Percentiles rank a stretch among this genome's conserved stretches.
phyloP scores from a whole-genome alignment of 2,329 filamentous ascomycete genomes.

The Conoideocrella luteorostrata region DNA sequence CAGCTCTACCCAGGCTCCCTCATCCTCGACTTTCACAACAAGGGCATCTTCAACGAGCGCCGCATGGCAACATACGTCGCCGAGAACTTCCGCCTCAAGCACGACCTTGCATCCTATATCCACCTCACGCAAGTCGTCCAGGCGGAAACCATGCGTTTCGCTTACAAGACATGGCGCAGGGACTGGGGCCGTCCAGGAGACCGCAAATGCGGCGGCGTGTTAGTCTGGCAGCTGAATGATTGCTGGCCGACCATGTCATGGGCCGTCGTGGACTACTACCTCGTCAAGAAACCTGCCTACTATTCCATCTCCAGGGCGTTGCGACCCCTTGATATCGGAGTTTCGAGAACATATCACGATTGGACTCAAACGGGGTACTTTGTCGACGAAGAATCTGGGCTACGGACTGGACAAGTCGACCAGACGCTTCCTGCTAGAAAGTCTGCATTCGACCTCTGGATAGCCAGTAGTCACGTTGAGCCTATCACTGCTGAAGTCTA shows the following conservation, averaged over 20 bases:
- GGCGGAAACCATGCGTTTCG: constrained; percentile 43
- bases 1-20: constrained; percentile 62
- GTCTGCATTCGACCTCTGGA: constrained; percentile 36
- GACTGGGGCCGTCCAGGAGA: constrained; percentile 49
- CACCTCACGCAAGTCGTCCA: constrained; percentile 56
- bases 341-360: constrained; percentile 36
- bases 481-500: constrained; percentile 20
- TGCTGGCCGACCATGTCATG: constrained; percentile 63
- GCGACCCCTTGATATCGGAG: constrained; percentile 52
- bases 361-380: constrained; percentile 28
- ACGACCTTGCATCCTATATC: constrained; percentile 66
- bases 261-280: constrained; percentile 58
- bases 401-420: constrained; percentile 20
- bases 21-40: constrained; percentile 77
- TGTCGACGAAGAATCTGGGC: neutral
- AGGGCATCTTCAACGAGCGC: constrained; percentile 70
- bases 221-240: constrained; percentile 67
- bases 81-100: constrained; percentile 60
- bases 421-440: constrained; percentile 29
- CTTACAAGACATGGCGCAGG: constrained; percentile 52
- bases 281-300: constrained; percentile 56
- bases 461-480: constrained; percentile 26
- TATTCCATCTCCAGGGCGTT: constrained; percentile 50
- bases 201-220: constrained; percentile 56
- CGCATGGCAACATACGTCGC: constrained; percentile 68